Conservation (phyloP, 1,139 yeast genomes). For the Fermentozyma sake region DNA sequence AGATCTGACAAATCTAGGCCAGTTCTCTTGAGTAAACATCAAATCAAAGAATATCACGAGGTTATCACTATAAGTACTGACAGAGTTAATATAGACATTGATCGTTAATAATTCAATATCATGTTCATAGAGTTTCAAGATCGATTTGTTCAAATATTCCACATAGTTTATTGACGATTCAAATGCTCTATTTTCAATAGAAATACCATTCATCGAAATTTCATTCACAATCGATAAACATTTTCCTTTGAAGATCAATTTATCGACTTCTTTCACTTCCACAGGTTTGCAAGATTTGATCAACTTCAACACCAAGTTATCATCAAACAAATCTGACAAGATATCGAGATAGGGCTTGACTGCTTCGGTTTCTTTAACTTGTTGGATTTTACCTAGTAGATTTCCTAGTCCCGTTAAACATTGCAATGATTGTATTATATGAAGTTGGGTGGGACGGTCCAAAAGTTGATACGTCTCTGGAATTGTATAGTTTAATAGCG, state of each 20-base stretch:
- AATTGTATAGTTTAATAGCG: conserved; percentile 28
- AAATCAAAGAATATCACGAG: conserved; percentile 18
- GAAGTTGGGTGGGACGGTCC: conserved; percentile 9
- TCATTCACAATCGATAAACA: conserved; percentile 25
- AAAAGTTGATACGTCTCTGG: conserved; percentile 22
- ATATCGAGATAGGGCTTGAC: conserved; percentile 7
- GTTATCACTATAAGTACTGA: conserved; percentile 18
- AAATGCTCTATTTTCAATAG: conserved; percentile 11
- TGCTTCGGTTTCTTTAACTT: conserved; percentile 2
- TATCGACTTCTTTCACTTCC: conserved; percentile 32
- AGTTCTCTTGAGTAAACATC: conserved; percentile 17
- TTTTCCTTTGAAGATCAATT: conserved; percentile 33
- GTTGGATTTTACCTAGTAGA: conserved; percentile 16
- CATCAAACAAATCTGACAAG: conserved; percentile 15
- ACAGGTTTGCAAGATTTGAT: conserved; percentile 6
- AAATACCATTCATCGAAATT: conserved; percentile 7
- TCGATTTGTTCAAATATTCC: conserved; percentile 16
- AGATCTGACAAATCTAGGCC: conserved; percentile 16
- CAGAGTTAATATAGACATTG: conserved; percentile 21
- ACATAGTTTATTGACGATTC: conserved; percentile 18
- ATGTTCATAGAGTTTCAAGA: conserved; percentile 10
- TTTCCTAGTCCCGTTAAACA: conserved; percentile 29
- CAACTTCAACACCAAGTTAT: conserved; percentile 14
- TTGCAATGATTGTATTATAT: conserved; percentile 15
- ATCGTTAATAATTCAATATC: conserved; percentile 8